Base-by-base conservation (phyloP, 2,329 filamentous ascomycete genomes). In the Penicillium sp. region DNA sequence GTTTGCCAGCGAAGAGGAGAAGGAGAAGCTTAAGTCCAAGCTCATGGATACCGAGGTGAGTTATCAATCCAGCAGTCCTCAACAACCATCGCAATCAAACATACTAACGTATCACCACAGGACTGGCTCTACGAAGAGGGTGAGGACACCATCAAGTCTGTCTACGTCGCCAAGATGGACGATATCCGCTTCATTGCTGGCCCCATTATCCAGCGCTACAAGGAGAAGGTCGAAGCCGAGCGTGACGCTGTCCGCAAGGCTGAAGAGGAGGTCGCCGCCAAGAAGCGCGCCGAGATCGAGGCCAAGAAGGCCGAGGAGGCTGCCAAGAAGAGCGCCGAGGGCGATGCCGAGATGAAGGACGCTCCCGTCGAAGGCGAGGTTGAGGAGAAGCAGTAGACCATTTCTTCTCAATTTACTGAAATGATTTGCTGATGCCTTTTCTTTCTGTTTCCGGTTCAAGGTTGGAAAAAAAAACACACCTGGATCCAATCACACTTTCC, bases 71-170 rank as follows among this genome's bases (percentile, higher is more conserved):
- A 5, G 23, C 23, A 30, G 45, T 26, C 43, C 14, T 13, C 26
- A 19, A 34, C 6, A 38, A 11, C 14, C 57, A 60, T 63, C 3
- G 5, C 13, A 9, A 39, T 19, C 39, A 27, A 8, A 6, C 11
- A 67, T 54, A 70, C 66, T 61, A 53, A 42, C 16, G 2, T 8
- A 42, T 13, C 8, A 23, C 40, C 2, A 10, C 61, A 97, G 93
- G 92, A 99, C 72, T 99, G 94, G 94, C 83, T 99, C 58, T 97
- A 97, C 76, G 93, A 97, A 51, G 94, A 97, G 52, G 94, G 94
- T 57, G 92, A 97, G 61, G 94, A 99, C 74, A 85, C 91, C 63
- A 89, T 89, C 69, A 97, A 97, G 83, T 91, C 89, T 51, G 84
- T 94, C 69, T 99, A 99, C 78, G 79, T 95, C 58, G 84, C 90